Evolutionary conservation across 495 filamentous ascomycete genomes (phyloP).

Genomic region (Penicillium fimorum): DNA sequence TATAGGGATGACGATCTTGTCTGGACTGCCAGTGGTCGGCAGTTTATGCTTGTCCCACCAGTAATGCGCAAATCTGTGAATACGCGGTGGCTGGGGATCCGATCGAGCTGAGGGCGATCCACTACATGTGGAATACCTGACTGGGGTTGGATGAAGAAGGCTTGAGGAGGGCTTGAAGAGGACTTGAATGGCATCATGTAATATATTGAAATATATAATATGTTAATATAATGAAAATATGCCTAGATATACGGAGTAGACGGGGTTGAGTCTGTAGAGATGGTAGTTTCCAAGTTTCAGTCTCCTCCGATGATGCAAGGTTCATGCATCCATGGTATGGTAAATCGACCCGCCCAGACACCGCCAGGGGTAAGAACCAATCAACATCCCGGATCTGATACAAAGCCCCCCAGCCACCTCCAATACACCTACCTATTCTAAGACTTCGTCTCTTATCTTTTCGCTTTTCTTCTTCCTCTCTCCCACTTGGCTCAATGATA

Average conservation of each 20-base stretch:
- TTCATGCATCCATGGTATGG: constrained; percentile 21
- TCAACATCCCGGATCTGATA: constrained; percentile 3
- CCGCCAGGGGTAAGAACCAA: constrained; percentile 26
- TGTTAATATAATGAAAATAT: background rate
- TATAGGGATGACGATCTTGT: constrained; percentile 24
- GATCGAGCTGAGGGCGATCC: constrained; percentile 28
- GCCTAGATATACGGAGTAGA: no score
- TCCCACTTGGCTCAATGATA: constrained; percentile 8
- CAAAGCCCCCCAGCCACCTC: constrained; percentile 26
- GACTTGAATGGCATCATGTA: background rate
- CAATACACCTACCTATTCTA: constrained; percentile 28
- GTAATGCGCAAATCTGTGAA: constrained; percentile 25
- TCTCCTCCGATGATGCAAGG: constrained; percentile 7
- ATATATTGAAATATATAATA: background rate
- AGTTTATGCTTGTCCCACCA: constrained; percentile 12
- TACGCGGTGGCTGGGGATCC: constrained; percentile 29
- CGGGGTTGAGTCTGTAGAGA: no score
- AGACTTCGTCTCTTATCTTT: constrained; percentile 12
- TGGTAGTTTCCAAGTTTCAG: background rate
- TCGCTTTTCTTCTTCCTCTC: constrained; percentile 14
- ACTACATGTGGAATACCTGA: constrained; percentile 19
- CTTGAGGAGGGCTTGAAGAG: background rate
- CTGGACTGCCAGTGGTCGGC: constrained; percentile 19
- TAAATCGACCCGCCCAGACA: constrained; percentile 18
- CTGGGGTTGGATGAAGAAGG: constrained; percentile 10